phyloP scores from a whole-genome alignment of 208 protist genomes.

The Crithidia brevicula region DNA sequence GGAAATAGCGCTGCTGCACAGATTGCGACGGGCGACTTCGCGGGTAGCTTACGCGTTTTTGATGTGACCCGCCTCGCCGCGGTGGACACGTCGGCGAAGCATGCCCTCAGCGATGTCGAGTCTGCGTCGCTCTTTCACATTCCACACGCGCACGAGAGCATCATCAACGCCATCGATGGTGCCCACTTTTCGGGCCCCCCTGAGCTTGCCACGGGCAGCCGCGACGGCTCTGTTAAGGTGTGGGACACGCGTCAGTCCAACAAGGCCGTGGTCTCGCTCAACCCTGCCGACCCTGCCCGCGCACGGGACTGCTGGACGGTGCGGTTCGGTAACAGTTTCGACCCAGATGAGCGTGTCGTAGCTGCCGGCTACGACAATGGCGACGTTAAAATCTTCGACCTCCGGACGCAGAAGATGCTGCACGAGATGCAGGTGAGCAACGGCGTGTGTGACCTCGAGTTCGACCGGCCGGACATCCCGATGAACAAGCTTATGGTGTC shows the following conservation, averaged over 20 bases:
- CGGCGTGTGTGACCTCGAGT: conserved; percentile 92
- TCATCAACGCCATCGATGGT: conserved; percentile 96
- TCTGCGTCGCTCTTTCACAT: conserved; percentile 49
- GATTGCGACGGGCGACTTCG: conserved; percentile 87
- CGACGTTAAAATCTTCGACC: conserved; percentile 95
- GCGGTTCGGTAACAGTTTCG: conserved; percentile 91
- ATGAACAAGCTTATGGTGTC: conserved; percentile 95
- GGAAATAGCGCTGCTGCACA: not conserved
- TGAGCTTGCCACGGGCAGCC: conserved; percentile 87
- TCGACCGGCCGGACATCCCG: conserved; percentile 92
- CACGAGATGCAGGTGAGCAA: conserved; percentile 95
- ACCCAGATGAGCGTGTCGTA: conserved; percentile 89
- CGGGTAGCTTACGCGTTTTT: conserved; percentile 81
- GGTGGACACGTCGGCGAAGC: not conserved
- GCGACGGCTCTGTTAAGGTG: conserved; percentile 92
- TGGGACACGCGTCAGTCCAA: conserved; percentile 93
- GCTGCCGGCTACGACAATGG: conserved; percentile 96
- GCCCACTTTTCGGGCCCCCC: conserved; percentile 82
- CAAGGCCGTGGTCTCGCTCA: conserved; percentile 84
- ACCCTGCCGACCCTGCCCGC: conserved; percentile 60
- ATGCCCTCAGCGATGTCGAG: conserved; percentile 40
- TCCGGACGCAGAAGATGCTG: conserved; percentile 88
- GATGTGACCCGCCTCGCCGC: conserved; percentile 66
- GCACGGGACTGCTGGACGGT: conserved; percentile 95
- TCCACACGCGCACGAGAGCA: conserved; percentile 87